Evolutionary conservation across 2,329 filamentous ascomycete species (phyloP), one percentile per base, ranked within the genome.

Genomic region (Fonsecaea monophora): DNA sequence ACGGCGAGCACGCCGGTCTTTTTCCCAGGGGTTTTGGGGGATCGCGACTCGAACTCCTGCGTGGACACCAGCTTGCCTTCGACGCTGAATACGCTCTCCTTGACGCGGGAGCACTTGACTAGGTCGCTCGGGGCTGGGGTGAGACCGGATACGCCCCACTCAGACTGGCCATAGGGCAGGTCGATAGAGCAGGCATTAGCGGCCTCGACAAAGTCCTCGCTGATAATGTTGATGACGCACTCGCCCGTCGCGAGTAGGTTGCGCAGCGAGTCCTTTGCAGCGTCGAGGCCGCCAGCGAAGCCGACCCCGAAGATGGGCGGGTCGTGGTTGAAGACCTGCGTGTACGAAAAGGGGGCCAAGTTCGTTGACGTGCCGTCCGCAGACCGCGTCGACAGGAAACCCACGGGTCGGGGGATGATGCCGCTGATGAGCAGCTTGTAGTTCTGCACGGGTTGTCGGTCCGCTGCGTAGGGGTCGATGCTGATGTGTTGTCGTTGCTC

Each of bases 341-440:
- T 92, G 82, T 95, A 97, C 75, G 87, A 91, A 78, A 95, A 97
- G 0, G 93, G 94, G 0, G 94, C 92, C 2, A 97, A 84, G 79
- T 97, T 98, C 15, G 86, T 87, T 34, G 80, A 82, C 38, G 74
- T 78, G 25, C 91, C 92, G 74, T 93, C 90, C 45, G 80, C 80
- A 2, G 82, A 84, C 40, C 82, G 77, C 1, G 87, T 90, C 58
- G 82, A 84, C 13, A 89, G 78, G 69, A 89, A 87, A 1, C 86
- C 87, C 54, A 97, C 90, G 12, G 94, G 94, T 12, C 94, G 87
- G 0, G 94, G 94, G 15, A 93, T 85, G 71, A 97, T 87, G 70
- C 87, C 88, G 18, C 88, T 91, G 78, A 97, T 96, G 68, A 97
- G 83, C 13, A 97, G 86, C 80, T 96, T 97, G 86, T 98, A 97